Evolutionary conservation across 2,329 filamentous ascomycete genomes (phyloP), one percentile per base, ranked within the genome.

Genomic region (Aspergillus aculeatus): DNA sequence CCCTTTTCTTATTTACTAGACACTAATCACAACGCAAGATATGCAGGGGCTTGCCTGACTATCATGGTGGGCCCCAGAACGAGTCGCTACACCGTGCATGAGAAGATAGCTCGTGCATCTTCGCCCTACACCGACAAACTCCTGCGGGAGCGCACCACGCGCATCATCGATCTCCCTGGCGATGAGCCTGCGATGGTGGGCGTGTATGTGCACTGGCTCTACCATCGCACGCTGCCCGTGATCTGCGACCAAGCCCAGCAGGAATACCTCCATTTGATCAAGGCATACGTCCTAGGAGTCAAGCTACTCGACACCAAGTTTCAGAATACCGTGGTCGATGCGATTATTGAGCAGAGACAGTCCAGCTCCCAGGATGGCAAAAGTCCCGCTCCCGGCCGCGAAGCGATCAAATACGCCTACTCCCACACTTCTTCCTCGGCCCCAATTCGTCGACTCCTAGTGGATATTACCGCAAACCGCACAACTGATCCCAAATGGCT

Each of bases 151-250:
- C 23, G 23, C 23, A 3, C 23, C 23, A 23, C 23, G 23, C 23
- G 23, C 23, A 23, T 23, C 23, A 23, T 23, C 23, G 23, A 23
- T 23, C 23, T 23, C 23, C 23, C 23, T 23, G 23, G 23, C 23
- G 23, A 23, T 2, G 23, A 23, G 21, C 58, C 58, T 2, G 54
- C 57, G 11, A 62, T 58, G 12, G 58, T 67, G 24, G 58, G 16
- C 19, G 4, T 55, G 5, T 65, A 66, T 49, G 47, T 66, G 14
- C 50, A 59, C 9, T 67, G 58, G 54, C 58, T 66, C 23, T 66
- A 67, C 47, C 57, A 38, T 19, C 14, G 50, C 48, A 61, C 41
- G 26, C 44, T 61, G 6, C 59, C 59, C 9, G 58, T 58, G 26
- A 29, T 56, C 44, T 29, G n/a, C 23, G 44, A 32, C 23, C 12